phyloP scores from a whole-genome alignment of 768 basidiomycete species.

The Chalciporus piperatus region DNA sequence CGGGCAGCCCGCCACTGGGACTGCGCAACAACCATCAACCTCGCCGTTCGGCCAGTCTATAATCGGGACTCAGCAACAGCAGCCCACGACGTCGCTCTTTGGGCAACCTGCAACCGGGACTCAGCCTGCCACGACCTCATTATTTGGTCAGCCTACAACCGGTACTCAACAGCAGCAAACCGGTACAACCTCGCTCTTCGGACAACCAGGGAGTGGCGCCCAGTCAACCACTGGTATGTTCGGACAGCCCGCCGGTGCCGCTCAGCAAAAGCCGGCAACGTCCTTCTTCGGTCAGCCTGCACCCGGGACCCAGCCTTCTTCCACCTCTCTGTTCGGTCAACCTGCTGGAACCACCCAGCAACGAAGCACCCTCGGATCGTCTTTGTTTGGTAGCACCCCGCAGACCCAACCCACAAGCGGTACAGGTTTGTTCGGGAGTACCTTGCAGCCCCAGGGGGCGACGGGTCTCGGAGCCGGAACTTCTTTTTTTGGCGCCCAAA shows the following conservation, averaged over 20 bases:
- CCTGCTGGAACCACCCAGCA: constrained; percentile 23
- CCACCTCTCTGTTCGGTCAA: too few species aligned
- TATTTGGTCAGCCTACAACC: constrained; percentile 10
- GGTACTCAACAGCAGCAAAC: background rate
- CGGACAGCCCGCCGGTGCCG: constrained; percentile 6
- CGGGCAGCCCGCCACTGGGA: constrained; percentile 23
- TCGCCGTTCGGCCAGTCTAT: constrained; percentile 37
- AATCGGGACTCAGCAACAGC: constrained; percentile 19
- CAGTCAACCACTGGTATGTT: constrained; percentile 23
- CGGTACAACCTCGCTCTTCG: constrained; percentile 20
- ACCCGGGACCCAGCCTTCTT: too few species aligned
- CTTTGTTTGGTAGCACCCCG: constrained; percentile 28
- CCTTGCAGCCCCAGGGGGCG: constrained; percentile 4
- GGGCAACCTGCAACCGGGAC: constrained; percentile 13
- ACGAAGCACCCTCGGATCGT: constrained; percentile 29
- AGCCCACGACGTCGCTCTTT: constrained; percentile 21
- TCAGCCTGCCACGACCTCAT: constrained; percentile 6
- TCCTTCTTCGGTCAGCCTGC: constrained; percentile 31
- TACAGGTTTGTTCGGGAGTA: constrained; percentile 28
- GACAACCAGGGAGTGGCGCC: constrained; percentile 4
- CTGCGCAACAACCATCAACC: constrained; percentile 22
- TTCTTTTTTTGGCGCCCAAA: constrained; percentile 29
- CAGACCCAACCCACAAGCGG: constrained; percentile 19
- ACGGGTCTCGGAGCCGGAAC: background rate
- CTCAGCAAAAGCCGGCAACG: constrained; percentile 10